Evolutionary conservation across 345 rosid genomes (phyloP), one percentile per base, ranked within the genome.

Genomic region (Sisymbrium irio): DNA sequence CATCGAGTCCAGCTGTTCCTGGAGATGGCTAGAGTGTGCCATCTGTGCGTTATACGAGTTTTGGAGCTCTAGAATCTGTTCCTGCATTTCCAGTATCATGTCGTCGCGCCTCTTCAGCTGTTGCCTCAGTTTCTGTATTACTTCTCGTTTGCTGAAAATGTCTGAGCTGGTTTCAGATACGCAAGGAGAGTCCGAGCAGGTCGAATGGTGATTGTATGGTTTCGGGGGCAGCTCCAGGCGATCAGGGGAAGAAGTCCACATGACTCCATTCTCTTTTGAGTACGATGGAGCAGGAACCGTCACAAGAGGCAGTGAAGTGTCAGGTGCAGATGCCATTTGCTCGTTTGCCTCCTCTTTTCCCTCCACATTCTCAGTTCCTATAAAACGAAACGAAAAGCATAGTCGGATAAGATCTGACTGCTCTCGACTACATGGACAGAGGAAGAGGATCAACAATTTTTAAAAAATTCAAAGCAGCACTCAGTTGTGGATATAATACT

Each of bases 111-210:
- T 88, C 88, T 92, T 95, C 77, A 95, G 57, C 67, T 95, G 97
- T 74, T 95, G 99, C 81, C 99, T 82, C 18, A 95, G 83, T 83
- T 95, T 95, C 76, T 90, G 91, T 79, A 95, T 85, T 63, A 95
- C 98, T 80, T 95, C 98, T 67, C 96, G 82, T 67, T 92, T 95
- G 86, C 88, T 89, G 82, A 88, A 90, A 65, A 92, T 87, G 69
- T 95, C 98, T 60, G 99, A 92, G 62, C 98, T 97, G 41, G 97
- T 84, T 78, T 92, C 99, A 35, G 98, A 95, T 67, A 92, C 99
- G 56, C 98, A 84, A 0, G 99, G 96, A 3, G 99, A 95, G 56
- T 90, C 97, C 6, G 97, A 92, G 82, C 98, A 89, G 69, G 84
- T 90, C 6, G 96, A 90, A 71, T 83, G 92, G 78, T 84, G 96